phyloP scores from a whole-genome alignment of 768 basidiomycete genomes.

The Phlebiopsis gigantea region DNA sequence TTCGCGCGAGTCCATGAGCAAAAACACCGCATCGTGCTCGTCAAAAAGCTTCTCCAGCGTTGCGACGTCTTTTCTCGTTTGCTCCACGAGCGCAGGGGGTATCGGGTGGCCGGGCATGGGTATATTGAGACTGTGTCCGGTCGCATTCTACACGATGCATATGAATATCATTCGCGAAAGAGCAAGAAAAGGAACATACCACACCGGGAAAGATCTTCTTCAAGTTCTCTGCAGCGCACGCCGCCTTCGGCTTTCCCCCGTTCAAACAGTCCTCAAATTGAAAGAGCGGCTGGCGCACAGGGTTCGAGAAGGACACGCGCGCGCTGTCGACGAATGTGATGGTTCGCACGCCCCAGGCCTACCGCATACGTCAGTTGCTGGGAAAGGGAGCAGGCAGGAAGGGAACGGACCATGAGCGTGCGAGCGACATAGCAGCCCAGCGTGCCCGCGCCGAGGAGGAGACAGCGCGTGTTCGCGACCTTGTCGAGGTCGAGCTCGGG shows the following conservation, averaged over 20 bases:
- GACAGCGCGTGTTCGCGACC: constrained; percentile 71
- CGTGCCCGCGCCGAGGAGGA: constrained; percentile 93
- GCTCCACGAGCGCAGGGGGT: constrained; percentile 48
- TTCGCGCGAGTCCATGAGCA: constrained; percentile 98
- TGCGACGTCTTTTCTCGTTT: constrained; percentile 61
- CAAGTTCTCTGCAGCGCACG: constrained; percentile 79
- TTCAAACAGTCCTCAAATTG: constrained; percentile 90
- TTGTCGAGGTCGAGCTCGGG: constrained; percentile 87
- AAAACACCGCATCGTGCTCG: constrained; percentile 83
- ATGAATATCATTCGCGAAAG: neutral
- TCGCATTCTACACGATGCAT: constrained; percentile 56
- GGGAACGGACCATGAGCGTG: constrained; percentile 72
- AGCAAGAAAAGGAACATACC: constrained; percentile 41
- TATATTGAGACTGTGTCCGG: constrained; percentile 72
- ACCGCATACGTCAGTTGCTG: neutral
- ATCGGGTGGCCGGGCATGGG: constrained; percentile 99
- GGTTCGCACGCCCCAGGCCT: constrained; percentile 95
- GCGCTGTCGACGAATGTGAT: constrained; percentile 93
- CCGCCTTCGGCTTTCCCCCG: constrained; percentile 92
- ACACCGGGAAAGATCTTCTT: constrained; percentile 92
- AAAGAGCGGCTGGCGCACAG: constrained; percentile 94
- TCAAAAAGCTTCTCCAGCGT: constrained; percentile 75
- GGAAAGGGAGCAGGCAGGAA: neutral
- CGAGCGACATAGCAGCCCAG: constrained; percentile 95
- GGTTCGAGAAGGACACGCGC: constrained; percentile 93